Evolutionary conservation across 345 rosid genomes (phyloP), one percentile per base, ranked within the genome.

Genomic region (Odontarrhena argentea): DNA sequence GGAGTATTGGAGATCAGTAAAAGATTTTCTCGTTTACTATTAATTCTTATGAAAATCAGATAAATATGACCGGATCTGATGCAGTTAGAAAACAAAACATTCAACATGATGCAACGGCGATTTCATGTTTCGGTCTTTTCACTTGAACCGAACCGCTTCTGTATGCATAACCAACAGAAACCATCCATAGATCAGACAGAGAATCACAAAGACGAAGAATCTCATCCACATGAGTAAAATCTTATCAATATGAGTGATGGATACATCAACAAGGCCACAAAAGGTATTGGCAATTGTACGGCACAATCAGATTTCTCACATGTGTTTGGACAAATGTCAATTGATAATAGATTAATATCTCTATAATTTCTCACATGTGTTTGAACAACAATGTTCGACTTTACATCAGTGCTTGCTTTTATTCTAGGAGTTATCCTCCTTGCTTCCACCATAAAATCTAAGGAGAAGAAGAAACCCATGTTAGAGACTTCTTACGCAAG

Each of bases 351-450:
- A 32, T 32, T 32, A 1, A 4, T 32, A 32, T 32, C 36, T n/a
- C n/a, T n/a, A n/a, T n/a, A n/a, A 2, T 28, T 28, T 28, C 5
- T 28, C 32, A 28, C 32, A 28, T 28, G 5, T 28, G 32, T 28
- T 28, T 3, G 30, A 10, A 56, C 14, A 37, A 32, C 36, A 35
- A 63, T 71, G 76, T 5, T 65, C 26, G 65, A 55, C 47, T 56
- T 10, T 38, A 42, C 25, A 8, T 8, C 40, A 32, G 4, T 65
- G 10, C 14, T 65, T 51, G 71, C 24, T 10, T 42, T 65, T 34
- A 12, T 51, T 49, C 15, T 73, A 50, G 11, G 67, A 3, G 12
- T 58, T 43, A 1, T 73, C 11, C 8, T 65, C 14, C 18, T 65
- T 42, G 54, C 55, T 0, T 12, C 65, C 10, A 34, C 55, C 11